phyloP scores from a whole-genome alignment of 1,139 yeast species.

The Chernovozyma sophiae-reginae region DNA sequence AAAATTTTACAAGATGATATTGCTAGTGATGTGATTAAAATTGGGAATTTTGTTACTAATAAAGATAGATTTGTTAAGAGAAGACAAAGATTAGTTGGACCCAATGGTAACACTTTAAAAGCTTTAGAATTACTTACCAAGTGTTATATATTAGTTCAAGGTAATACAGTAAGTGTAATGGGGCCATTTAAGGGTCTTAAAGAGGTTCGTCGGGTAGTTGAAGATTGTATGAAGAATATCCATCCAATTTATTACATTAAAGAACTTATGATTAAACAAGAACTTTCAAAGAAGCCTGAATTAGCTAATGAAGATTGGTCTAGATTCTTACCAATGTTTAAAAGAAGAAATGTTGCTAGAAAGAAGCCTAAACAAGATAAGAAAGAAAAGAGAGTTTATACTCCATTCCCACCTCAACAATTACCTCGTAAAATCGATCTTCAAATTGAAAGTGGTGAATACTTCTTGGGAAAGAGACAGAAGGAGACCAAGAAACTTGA shows the following conservation, averaged over 20 bases:
- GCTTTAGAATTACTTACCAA: slow-evolving; percentile 90
- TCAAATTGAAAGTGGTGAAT: slow-evolving; percentile 98
- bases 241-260: slow-evolving; percentile 97
- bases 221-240: slow-evolving; percentile 93
- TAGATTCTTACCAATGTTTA: slow-evolving; percentile 93
- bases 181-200: slow-evolving; percentile 94
- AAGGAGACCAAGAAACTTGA: slow-evolving; percentile 68
- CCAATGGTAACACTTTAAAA: slow-evolving; percentile 92
- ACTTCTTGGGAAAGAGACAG: slow-evolving; percentile 83
- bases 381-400: slow-evolving; percentile 80
- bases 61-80: slow-evolving; percentile 93
- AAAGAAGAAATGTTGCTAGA: slow-evolving; percentile 93
- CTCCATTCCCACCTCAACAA: slow-evolving; percentile 99
- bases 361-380: slow-evolving; percentile 67
- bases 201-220: slow-evolving; percentile 89
- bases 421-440: slow-evolving; percentile 95
- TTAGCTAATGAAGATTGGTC: slow-evolving; percentile 96
- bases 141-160: slow-evolving; percentile 94
- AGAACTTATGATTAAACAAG: slow-evolving; percentile 96
- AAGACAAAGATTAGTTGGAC: slow-evolving; percentile 95
- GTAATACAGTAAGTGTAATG: slow-evolving; percentile 96
- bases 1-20: slow-evolving; percentile 86
- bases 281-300: slow-evolving; percentile 90
- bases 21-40: slow-evolving; percentile 95
- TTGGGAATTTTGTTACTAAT: slow-evolving; percentile 82